These are phyloP conservation scores for Chiua virens DNA, from an alignment of 768 basidiomycete genomes.

Conservation along the genomic window DNA sequence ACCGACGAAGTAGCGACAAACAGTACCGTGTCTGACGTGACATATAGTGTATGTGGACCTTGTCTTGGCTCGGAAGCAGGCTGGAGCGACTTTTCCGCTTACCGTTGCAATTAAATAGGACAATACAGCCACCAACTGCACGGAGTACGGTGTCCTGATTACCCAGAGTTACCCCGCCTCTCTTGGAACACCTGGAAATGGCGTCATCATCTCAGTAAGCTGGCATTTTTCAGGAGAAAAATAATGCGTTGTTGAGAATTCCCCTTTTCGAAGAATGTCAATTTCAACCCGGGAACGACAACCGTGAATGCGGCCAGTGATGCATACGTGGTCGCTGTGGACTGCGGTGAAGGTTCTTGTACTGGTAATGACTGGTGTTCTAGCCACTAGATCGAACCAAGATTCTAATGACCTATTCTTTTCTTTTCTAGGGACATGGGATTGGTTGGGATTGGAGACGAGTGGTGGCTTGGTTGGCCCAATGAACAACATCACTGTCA, in stretches of 20 bases:
- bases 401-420: too few relatives aligned
- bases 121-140: conserved; percentile 52
- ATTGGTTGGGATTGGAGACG: conserved; percentile 47
- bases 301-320: conserved; percentile 41
- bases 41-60: conserved; percentile 41
- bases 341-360: conserved; percentile 56
- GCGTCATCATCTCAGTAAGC: conserved; percentile 55
- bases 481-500: conserved; percentile 30
- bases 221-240: background rate
- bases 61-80: too few relatives aligned
- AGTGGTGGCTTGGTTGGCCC: conserved; percentile 44
- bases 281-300: conserved; percentile 43
- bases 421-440: conserved; percentile 44
- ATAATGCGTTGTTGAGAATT: background rate
- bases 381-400: background rate
- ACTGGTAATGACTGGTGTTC: conserved; percentile 34
- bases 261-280: conserved; percentile 41
- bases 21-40: conserved; percentile 49
- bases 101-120: conserved; percentile 29
- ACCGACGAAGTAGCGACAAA: conserved; percentile 44
- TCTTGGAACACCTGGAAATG: conserved; percentile 54
- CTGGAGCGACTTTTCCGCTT: too few relatives aligned
- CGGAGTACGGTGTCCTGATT: conserved; percentile 56
- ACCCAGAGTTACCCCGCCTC: conserved; percentile 62
- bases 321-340: conserved; percentile 50